A percentile compares a stretch with the other conserved stretches of the same genome.
Conservation (phyloP, 306 rosid genomes). For the Glycine latifolia region DNA sequence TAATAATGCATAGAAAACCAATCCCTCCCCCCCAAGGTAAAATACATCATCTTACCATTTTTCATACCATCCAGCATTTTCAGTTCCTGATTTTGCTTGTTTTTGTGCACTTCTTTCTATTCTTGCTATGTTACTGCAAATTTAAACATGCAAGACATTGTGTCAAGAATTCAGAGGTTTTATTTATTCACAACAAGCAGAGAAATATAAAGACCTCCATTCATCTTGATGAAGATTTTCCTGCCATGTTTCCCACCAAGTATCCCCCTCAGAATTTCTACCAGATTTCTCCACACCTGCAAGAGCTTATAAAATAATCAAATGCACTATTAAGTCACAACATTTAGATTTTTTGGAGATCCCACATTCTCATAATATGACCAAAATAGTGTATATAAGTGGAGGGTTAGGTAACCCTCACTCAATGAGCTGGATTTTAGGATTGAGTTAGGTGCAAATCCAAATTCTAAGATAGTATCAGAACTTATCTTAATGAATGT, state of each 20-base stretch:
- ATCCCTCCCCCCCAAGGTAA: not conserved
- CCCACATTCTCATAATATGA: not conserved
- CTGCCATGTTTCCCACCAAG: conserved; percentile 99
- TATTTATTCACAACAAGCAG: conserved; percentile 28
- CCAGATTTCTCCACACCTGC: conserved; percentile 98
- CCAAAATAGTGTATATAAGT: not conserved
- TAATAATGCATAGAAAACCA: conserved; percentile 16
- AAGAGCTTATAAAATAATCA: conserved; percentile 30
- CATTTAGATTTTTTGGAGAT: not conserved
- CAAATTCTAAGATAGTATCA: not conserved
- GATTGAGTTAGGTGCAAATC: not conserved
- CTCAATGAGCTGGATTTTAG: not conserved
- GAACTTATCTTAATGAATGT: not conserved
- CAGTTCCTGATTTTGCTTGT: conserved; percentile 95
- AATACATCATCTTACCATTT: conserved; percentile 73
- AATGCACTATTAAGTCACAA: conserved; percentile 28
- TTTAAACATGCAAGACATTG: conserved; percentile 42
- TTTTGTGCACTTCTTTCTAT: conserved; percentile 99
- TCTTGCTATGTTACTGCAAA: conserved; percentile 85
- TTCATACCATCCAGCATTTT: conserved; percentile 99
- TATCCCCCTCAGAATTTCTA: conserved; percentile 89
- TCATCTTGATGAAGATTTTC: conserved; percentile 98
- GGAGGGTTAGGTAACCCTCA: not conserved
- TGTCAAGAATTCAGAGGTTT: conserved; percentile 31
- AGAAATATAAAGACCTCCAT: conserved; percentile 76